Base-by-base conservation (phyloP, 139 green algal genomes). In the Choricystis sp. region DNA sequence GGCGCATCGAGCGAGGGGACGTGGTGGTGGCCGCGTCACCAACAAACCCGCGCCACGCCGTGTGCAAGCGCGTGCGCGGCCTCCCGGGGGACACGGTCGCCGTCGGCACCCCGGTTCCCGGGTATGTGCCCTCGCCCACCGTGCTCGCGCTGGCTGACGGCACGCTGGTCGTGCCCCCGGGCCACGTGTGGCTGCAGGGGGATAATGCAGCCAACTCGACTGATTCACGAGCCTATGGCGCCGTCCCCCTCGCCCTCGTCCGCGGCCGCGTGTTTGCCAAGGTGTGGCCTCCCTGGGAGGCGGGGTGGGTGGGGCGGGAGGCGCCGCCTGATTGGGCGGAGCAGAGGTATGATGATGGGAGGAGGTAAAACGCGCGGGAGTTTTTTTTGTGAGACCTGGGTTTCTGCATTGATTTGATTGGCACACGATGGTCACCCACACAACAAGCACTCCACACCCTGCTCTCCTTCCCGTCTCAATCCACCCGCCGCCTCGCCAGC, bases 201-300 rank as follows among this genome's bases (percentile, higher is more conserved):
- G 85, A 93, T 70, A 93, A 93, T 68, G 59, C 68, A 2, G 25
- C 68, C 31, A 92, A 92, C 56, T 89, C 80, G 1, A 85, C 79
- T 0, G 85, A 93, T 62, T 86, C 75, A 9, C 63, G 85, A n/a
- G 63, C 85, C 55, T 93, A 92, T 69, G 85, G 85, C 0, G 74
- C 85, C 19, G 85, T 93, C 16, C 85, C 85, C 0, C 76, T 79
- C 23, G 75, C 73, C 1, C 40, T 91, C 55, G 22, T 93, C 3
- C 49, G 69, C 30, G 85, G 85, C 25, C 66, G 72, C 3, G 84
- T 83, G 2, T 78, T 87, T 29, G 49, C 72, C 4, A 74, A 76
- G 67, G 76, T 83, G 5, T 82, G 72, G 66, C 77, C 77, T 3
- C 56, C 64, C 0, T 65, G 59, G 64, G 63, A 81, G 31, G 66